Evolutionary conservation across 1,284 basidiomycete species (phyloP).

Genomic region (Veloboletus limbatus): DNA sequence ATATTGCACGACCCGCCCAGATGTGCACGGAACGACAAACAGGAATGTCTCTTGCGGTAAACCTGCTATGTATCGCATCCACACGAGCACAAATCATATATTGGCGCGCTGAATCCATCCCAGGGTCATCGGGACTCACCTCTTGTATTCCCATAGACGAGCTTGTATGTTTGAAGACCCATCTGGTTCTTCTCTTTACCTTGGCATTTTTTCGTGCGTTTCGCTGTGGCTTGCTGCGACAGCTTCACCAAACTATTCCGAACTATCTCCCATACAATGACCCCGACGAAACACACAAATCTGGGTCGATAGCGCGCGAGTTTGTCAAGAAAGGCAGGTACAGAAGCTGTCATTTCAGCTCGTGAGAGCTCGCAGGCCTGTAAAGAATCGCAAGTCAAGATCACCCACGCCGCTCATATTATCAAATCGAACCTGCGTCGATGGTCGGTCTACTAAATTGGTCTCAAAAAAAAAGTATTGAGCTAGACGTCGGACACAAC

Average conservation of each 20-base stretch:
- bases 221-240: neutral
- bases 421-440: slow-evolving; percentile 38
- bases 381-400: slow-evolving; percentile 1
- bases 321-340: slow-evolving; percentile 40
- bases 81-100: too few relatives aligned
- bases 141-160: slow-evolving; percentile 15
- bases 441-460: slow-evolving; percentile 47
- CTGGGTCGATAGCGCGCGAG: slow-evolving; percentile 37
- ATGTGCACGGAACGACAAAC: slow-evolving; percentile 66
- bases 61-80: neutral
- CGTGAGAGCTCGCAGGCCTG: slow-evolving; percentile 45
- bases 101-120: neutral
- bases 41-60: slow-evolving; percentile 52
- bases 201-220: neutral
- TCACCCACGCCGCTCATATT: neutral
- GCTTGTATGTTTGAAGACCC: slow-evolving; percentile 28
- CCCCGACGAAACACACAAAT: slow-evolving; percentile 50
- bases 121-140: slow-evolving; percentile 3
- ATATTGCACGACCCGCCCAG: slow-evolving; percentile 59
- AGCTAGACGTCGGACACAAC: too few relatives aligned
- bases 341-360: slow-evolving; percentile 42
- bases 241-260: slow-evolving; percentile 22
- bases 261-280: slow-evolving; percentile 49
- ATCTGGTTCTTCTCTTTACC: slow-evolving; percentile 6
- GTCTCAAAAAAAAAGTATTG: slow-evolving; percentile 35